Evolutionary conservation across 1,139 yeast species (phyloP), one percentile per base, ranked within the genome.

Genomic region (Suhomyces ambrosiae): DNA sequence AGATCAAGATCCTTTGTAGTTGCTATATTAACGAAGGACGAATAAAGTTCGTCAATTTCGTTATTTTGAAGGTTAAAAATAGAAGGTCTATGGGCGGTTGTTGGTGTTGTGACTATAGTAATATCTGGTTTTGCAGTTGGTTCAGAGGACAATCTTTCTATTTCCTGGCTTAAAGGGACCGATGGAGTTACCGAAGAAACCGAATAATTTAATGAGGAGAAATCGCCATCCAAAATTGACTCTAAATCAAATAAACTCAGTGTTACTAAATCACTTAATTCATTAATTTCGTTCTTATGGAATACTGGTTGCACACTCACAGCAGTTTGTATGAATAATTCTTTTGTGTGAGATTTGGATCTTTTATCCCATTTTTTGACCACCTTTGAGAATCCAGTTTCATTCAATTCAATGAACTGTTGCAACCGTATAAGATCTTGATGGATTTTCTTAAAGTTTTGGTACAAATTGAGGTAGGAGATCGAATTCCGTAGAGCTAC

Each of bases 311-410:
- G 98, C 2, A 92, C 96, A 46, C 88, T 88, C 8, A 92, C 96
- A 0, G 97, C 97, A 1, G 97, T 82, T 34, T 88, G 82, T 30
- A 92, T 74, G 58, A 90, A 92, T 37, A 92, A 71, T 59, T 92
- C 98, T 57, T 89, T 89, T 7, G 97, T 90, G 50, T 88, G 95
- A 2, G 96, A 86, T 53, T 90, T 89, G 13, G 97, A 88, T 44
- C 97, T 73, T 62, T 92, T 92, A 61, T 92, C 98, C 98, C 98
- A 92, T 65, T 92, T 92, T 59, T 92, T 92, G 51, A 92, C 77
- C 23, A 88, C 97, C 62, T 92, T 92, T 21, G 94, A 82, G 61
- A 92, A 92, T 12, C 97, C 98, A 0, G 96, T 88, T 54, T 92
- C 96, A 57, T 92, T 92, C 44, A 92, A 71, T 58, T 90, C 96